These are phyloP conservation scores for Penicillium atrosanguineum DNA, from an alignment of 495 filamentous ascomycete genomes.

Conservation along the genomic window DNA sequence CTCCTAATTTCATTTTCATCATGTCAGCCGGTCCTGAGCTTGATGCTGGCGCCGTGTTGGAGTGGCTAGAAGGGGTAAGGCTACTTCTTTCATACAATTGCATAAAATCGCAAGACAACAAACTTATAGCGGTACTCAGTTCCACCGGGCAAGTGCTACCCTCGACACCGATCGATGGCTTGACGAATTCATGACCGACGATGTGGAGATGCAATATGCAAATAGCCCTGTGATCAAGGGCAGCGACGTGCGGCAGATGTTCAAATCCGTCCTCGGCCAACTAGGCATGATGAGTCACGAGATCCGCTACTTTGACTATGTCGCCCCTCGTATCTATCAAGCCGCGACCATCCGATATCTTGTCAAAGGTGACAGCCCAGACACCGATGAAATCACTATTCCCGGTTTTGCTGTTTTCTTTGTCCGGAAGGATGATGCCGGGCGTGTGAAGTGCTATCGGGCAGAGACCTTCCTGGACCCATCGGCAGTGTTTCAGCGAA, in stretches of 20 bases:
- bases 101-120: background rate
- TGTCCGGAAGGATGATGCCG: conserved; percentile 1
- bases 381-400: conserved; percentile 11
- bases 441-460: conserved; percentile 7
- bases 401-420: conserved; percentile 8
- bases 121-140: conserved; percentile 2
- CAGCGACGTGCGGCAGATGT: conserved; percentile 11
- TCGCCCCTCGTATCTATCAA: conserved; percentile 13
- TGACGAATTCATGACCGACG: conserved; percentile 12
- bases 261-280: conserved; percentile 5
- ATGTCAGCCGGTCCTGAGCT: conserved; percentile 4
- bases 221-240: conserved; percentile 10
- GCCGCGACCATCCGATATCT: conserved; percentile 11
- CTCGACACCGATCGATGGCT: conserved; percentile 10
- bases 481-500: conserved; percentile 9
- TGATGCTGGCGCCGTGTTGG: background rate
- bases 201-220: conserved; percentile 11
- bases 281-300: conserved; percentile 11
- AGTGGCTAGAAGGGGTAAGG: conserved; percentile 5
- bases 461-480: conserved; percentile 8
- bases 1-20: background rate
- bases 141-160: conserved; percentile 5
- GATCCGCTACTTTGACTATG: conserved; percentile 10
- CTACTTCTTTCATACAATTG: background rate
- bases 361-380: conserved; percentile 6